phyloP scores from a whole-genome alignment of 2,329 filamentous ascomycete genomes.

The Karstenula rhodostoma region DNA sequence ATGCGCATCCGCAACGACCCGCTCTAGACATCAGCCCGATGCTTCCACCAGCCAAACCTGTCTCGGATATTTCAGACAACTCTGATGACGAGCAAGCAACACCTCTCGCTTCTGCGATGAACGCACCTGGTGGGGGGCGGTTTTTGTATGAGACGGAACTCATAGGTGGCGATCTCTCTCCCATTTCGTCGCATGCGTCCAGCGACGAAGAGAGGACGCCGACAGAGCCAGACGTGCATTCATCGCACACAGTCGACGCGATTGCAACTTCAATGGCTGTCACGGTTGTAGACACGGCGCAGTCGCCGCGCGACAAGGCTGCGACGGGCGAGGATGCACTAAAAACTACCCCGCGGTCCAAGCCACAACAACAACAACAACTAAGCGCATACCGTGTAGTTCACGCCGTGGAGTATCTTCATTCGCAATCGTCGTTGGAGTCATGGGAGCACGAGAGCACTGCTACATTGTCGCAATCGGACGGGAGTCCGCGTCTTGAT shows the following conservation, averaged over 20 bases:
- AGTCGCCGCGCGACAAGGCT: constrained; percentile 4
- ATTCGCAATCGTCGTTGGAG: constrained; percentile 40
- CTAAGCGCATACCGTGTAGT: constrained; percentile 38
- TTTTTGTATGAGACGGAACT: constrained; percentile 32
- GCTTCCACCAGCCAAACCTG: constrained; percentile 23
- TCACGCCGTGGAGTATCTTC: constrained; percentile 43
- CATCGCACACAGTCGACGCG: neutral
- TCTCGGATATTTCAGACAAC: constrained; percentile 8
- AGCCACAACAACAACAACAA: constrained; percentile 26
- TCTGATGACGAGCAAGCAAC: constrained; percentile 15
- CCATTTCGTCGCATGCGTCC: constrained; percentile 28
- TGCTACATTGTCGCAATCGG: constrained; percentile 34
- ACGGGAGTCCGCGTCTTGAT: constrained; percentile 32
- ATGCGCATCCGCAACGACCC: constrained; percentile 15
- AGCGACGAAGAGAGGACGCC: constrained; percentile 24
- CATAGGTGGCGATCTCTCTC: constrained; percentile 38
- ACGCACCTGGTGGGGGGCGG: constrained; percentile 11
- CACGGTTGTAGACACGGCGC: neutral
- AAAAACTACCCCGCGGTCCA: constrained; percentile 23
- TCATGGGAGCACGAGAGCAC: constrained; percentile 43
- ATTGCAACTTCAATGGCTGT: constrained; percentile 2
- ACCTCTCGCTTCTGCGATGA: neutral
- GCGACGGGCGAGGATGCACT: constrained; percentile 12
- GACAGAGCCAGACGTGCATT: constrained; percentile 16
- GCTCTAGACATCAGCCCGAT: constrained; percentile 37